Conservation (phyloP, 2,329 filamentous ascomycete species). For the Massarina eburnea region DNA sequence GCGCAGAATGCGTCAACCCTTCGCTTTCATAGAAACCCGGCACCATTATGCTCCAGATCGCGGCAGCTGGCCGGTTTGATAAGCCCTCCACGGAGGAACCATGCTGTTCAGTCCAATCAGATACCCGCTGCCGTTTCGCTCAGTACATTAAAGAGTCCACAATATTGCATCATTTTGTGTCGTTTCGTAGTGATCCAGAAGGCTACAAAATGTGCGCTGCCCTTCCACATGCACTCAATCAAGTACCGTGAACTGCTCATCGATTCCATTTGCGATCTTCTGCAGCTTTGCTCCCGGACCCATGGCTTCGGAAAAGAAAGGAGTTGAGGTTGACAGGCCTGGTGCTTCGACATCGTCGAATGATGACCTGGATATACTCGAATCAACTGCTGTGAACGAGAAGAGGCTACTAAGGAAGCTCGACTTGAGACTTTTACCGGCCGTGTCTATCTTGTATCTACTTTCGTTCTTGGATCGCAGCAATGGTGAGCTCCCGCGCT, state of each 20-base stretch:
- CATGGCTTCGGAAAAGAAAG: conserved; percentile 29
- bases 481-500: conserved; percentile 25
- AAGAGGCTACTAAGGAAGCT: conserved; percentile 61
- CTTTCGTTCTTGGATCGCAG: conserved; percentile 42
- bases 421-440: conserved; percentile 46
- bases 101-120: conserved; percentile 21
- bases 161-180: conserved; percentile 36
- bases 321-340: conserved; percentile 15
- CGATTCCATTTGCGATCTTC: background rate
- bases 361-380: conserved; percentile 28
- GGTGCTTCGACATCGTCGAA: conserved; percentile 23
- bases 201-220: conserved; percentile 9
- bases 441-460: conserved; percentile 47
- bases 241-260: background rate
- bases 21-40: background rate
- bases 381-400: conserved; percentile 51
- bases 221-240: background rate
- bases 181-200: background rate
- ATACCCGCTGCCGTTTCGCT: conserved; percentile 5
- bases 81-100: conserved; percentile 11
- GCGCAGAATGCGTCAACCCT: too few species aligned
- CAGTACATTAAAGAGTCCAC: conserved; percentile 16
- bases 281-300: conserved; percentile 5
- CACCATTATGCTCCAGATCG: conserved; percentile 3
- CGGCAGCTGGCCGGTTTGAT: conserved; percentile 5